Conservation (phyloP, 225 moss, liverwort and hornwort genomes). For the Neckera pumila region DNA sequence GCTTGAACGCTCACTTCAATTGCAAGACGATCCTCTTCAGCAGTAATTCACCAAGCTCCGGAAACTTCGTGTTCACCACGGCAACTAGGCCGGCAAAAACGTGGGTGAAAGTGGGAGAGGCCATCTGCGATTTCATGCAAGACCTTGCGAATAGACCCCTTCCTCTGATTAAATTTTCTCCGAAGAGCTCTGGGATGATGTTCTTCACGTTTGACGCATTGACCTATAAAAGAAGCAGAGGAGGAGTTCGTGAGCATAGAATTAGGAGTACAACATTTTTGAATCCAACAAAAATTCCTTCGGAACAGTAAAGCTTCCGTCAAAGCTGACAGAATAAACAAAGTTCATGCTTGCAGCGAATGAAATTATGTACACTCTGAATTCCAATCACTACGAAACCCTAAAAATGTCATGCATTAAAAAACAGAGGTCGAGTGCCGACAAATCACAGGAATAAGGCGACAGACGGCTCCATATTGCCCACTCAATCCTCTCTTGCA, state of each 20-base stretch:
- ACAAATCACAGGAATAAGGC: background rate
- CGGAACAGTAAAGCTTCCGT: background rate
- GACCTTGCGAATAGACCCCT: slow-evolving; percentile 72
- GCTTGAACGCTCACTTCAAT: slow-evolving; percentile 52
- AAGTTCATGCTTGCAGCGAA: background rate
- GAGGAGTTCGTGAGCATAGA: background rate
- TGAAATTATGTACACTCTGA: background rate
- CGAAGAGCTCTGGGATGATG: slow-evolving; percentile 68
- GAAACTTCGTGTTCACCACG: slow-evolving; percentile 74
- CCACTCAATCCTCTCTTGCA: background rate
- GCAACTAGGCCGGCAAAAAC: slow-evolving; percentile 68
- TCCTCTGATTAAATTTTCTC: slow-evolving; percentile 67
- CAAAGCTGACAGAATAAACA: background rate
- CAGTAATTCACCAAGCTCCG: slow-evolving; percentile 65
- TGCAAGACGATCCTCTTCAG: slow-evolving; percentile 73
- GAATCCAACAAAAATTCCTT: background rate
- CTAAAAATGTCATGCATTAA: background rate
- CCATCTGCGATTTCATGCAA: slow-evolving; percentile 88
- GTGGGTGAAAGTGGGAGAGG: slow-evolving; percentile 74
- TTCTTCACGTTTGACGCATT: slow-evolving; percentile 70
- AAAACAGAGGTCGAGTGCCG: background rate
- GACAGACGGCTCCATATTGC: background rate
- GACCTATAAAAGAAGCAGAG: slow-evolving; percentile 1
- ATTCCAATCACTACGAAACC: background rate
- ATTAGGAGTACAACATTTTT: background rate